These are phyloP conservation scores for Akanthomyces lecanii DNA, from an alignment of 2,329 filamentous ascomycete genomes.

Conservation along the genomic window DNA sequence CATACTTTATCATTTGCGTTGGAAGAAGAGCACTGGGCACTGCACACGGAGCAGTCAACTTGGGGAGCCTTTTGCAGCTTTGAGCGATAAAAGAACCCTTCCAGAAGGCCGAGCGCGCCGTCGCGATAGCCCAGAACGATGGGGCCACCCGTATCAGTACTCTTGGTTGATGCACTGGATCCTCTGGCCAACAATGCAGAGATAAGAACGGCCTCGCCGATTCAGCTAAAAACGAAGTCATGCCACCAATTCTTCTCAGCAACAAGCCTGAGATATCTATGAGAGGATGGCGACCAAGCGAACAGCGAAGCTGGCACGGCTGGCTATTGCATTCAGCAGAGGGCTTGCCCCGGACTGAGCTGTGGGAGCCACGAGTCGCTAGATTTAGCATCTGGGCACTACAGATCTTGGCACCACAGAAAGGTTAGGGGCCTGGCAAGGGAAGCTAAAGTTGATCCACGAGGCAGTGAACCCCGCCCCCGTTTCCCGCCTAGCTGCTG, in stretches of 20 bases:
- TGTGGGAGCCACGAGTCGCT: background rate
- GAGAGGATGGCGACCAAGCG: background rate
- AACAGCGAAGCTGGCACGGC: background rate
- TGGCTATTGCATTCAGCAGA: background rate
- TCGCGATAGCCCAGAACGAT: background rate
- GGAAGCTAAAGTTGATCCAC: constrained; percentile 8
- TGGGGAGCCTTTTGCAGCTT: background rate
- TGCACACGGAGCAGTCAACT: background rate
- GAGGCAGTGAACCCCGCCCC: constrained; percentile 9
- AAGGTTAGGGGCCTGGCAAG: background rate
- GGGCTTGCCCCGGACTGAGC: background rate
- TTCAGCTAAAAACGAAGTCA: background rate
- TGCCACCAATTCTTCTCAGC: background rate
- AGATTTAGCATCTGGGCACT: constrained; percentile 10
- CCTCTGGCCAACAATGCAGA: background rate
- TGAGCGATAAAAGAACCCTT: background rate
- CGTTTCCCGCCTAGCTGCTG: background rate
- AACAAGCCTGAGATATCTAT: too few species aligned
- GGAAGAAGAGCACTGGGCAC: too few species aligned
- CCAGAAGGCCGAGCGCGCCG: background rate
- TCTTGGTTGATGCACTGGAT: background rate
- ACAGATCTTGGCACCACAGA: constrained; percentile 16
- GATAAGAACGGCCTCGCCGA: background rate
- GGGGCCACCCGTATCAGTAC: background rate
- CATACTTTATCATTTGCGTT: background rate